Base-by-base conservation (phyloP, 2,329 filamentous ascomycete species). In the Kalaharituber pfeilii region DNA sequence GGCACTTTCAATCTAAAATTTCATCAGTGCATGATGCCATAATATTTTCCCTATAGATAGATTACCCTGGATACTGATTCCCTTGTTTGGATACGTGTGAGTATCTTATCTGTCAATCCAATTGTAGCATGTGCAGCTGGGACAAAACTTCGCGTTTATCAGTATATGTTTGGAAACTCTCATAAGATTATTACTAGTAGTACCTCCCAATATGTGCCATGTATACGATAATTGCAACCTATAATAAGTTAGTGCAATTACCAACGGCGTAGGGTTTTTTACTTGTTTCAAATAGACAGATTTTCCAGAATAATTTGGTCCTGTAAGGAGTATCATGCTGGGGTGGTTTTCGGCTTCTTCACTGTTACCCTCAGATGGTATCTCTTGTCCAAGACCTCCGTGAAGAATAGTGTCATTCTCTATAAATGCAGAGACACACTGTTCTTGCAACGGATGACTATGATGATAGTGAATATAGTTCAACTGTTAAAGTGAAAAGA, bases 271-370 rank as follows among this genome's bases (percentile, higher is more conserved):
- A n/a, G n/a, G n/a, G n/a, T n/a, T n/a, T n/a, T n/a, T n/a, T 36
- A 47, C 42, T 66, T 98, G 89, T 67, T 94, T 98, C 65, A 96
- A 75, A 67, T 94, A 96, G 0, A 96, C 79, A 62, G 87, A 96
- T 68, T 98, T 98, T 0, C 91, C 91, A 0, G 91, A 96, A 66
- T 91, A 93, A 62, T 98, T 98, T 3, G 91, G 88, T 0, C 91
- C 91, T 0, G 91, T 96, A 63, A 98, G 68, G 5, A 95, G 71
- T 11, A 95, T 66, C 69, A 86, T 82, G 59, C 77, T 86, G 11
- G 84, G 79, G 2, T 65, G 65, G 3, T 67, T 60, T 5, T 62
- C 55, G n/a, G 58, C 36, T 2, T 53, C 24, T 22, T 55, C 33
- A 11, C 52, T 54, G 11, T 39, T 39, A 39, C 33, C 33, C 33